Evolutionary conservation across 257 asterid genomes (phyloP).

Genomic region (Mentha longifolia): DNA sequence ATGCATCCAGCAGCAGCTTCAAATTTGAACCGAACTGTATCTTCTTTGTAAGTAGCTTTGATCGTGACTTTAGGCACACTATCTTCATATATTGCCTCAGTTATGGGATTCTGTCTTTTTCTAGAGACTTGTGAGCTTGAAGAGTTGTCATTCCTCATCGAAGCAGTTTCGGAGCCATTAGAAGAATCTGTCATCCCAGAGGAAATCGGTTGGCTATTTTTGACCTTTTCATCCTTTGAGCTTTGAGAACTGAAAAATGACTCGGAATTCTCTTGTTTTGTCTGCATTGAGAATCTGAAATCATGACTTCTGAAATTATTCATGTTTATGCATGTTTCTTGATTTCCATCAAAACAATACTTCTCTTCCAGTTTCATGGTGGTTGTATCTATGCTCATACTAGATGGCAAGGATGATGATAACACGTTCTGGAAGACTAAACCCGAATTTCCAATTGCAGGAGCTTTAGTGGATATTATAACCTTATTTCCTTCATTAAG

Average conservation of each 20-base stretch:
- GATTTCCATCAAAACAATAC: conserved; percentile 33
- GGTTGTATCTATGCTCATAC: conserved; percentile 32
- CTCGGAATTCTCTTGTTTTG: conserved; percentile 32
- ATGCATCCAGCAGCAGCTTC: conserved; percentile 53
- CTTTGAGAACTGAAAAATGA: conserved; percentile 35
- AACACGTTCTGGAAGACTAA: conserved; percentile 25
- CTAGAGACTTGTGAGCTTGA: conserved; percentile 51
- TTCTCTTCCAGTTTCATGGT: conserved; percentile 54
- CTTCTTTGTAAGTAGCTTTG: conserved; percentile 73
- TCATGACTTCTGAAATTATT: background rate
- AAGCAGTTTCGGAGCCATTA: conserved; percentile 48
- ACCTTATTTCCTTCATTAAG: conserved; percentile 29
- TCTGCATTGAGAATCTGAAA: conserved; percentile 30
- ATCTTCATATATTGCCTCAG: conserved; percentile 41
- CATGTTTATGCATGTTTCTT: background rate
- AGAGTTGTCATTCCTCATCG: conserved; percentile 48
- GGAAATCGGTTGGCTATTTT: conserved; percentile 50
- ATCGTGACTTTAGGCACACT: conserved; percentile 47
- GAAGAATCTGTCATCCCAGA: conserved; percentile 68
- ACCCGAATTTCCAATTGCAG: conserved; percentile 19
- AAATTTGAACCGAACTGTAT: conserved; percentile 64
- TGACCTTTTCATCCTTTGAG: conserved; percentile 42
- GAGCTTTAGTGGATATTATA: conserved; percentile 29
- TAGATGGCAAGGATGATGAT: conserved; percentile 24
- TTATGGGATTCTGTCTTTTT: conserved; percentile 31